Evolutionary conservation across 495 filamentous ascomycete genomes (phyloP), one percentile per base, ranked within the genome.

Genomic region (Penicillium pancosmium): DNA sequence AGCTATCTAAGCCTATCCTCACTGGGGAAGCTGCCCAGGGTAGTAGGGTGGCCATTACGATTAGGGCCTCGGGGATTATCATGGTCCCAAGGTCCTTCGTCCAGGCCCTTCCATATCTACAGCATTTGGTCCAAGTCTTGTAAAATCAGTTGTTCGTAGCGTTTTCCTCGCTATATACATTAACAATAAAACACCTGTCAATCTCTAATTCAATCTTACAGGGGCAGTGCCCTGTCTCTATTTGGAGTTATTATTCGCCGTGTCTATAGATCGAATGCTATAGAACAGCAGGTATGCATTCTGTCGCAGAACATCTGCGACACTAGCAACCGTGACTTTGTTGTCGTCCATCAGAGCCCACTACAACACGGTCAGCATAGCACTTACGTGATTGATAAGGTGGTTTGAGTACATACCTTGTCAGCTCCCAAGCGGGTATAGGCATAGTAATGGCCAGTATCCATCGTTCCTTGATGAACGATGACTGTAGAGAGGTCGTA

Each of bases 301-400:
- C 41, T 88, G 89, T 25, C 80, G 82, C 23, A 97, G 80, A 8
- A 96, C 93, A 52, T 96, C 88, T 7, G 85, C 83, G 63, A 92
- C 90, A 16, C 79, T 80, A 19, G 89, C 91, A 50, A 90, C 63
- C 49, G 91, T 91, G 46, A 97, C 92, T 68, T 89, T 89, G 68
- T 91, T 91, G 71, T 97, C 93, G 62, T 97, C 92, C 78, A 96
- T 96, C 31, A 85, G 80, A 68, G 93, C 92, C 93, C 93, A 97
- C 84, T 93, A 56, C 18, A 63, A 44, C 34, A 35, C 15, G 44
- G 34, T 6, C 34, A 50, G 76, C 49, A 72, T 62, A 38, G 18
- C n/a, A 18, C 16, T 15, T n/a, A 31, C 8, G 27, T 43, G 19
- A 46, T 49, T 54, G 31, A 61, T 27, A 43, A 19, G 18, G 18